Evolutionary conservation across 129 eudicot species (phyloP).

Genomic region (Oenanthe sinensis): DNA sequence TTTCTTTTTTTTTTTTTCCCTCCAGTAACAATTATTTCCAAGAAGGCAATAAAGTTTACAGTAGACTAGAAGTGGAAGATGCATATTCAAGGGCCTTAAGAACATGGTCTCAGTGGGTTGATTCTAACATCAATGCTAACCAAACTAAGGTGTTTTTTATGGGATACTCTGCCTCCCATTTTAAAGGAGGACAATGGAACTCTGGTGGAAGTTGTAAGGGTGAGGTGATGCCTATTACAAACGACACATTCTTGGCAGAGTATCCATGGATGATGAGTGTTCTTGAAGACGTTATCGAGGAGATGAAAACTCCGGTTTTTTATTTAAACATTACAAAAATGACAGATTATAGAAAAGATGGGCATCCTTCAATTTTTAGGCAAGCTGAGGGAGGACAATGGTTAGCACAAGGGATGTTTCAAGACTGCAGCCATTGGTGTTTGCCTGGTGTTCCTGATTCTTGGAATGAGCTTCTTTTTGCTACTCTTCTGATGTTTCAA

Average conservation of each 20-base stretch:
- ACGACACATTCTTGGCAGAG: constrained; percentile 15
- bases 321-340: constrained; percentile 37
- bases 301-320: constrained; percentile 30
- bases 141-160: constrained; percentile 25
- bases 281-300: constrained; percentile 20
- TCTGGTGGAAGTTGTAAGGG: constrained; percentile 41
- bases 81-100: constrained; percentile 36
- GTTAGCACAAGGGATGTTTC: background rate
- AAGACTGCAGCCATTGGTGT: constrained; percentile 59
- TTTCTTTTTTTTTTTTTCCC: background rate
- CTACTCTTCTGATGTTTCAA: constrained; percentile 21
- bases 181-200: constrained; percentile 49
- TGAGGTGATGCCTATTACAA: constrained; percentile 31
- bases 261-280: constrained; percentile 35
- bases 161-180: constrained; percentile 44
- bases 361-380: constrained; percentile 43
- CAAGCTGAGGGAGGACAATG: constrained; percentile 1
- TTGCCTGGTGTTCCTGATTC: constrained; percentile 53
- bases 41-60: constrained; percentile 32
- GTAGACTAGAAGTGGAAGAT: constrained; percentile 26
- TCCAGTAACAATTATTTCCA: constrained; percentile 38
- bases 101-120: constrained; percentile 49
- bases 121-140: constrained; percentile 20
- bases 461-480: constrained; percentile 42
- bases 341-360: constrained; percentile 49